Base-by-base conservation (phyloP, 768 basidiomycete genomes). In the Collybia mongolica region DNA sequence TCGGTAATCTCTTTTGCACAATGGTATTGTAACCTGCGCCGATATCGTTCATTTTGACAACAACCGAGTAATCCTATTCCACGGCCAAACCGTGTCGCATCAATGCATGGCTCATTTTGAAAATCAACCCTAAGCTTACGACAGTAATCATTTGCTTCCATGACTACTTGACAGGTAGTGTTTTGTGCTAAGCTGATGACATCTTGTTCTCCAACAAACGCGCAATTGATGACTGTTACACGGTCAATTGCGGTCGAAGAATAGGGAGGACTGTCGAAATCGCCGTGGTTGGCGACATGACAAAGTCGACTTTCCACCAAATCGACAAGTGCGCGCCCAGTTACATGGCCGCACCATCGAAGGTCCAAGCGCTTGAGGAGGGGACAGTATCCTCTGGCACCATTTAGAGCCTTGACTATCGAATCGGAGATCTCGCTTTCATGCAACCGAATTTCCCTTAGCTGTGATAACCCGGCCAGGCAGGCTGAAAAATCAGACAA, bases 301-400 rank as follows among this genome's bases (percentile, higher is more conserved):
- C 26, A 36, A 18, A 61, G 42, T 20, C 82, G 72, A 48, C 70
- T 74, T 44, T 56, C 61, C 39, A 80, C 81, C 14, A 84, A 63
- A 26, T 73, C 65, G 35, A 79, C 81, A 35, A 85, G 64, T 18
- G 76, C 75, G 1, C 59, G 62, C 17, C 82, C 81, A 23, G 71
- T 73, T 5, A 86, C 60, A 48, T 81, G 74, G 9, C 75, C 72
- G 56, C 83, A 85, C 82, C 81, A 84, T 22, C 81, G 74, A 43
- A 85, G 62, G 59, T 84, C 81, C 44, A 86, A 60, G 41, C 66
- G 66, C 38, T 61, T 59, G 38, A 84, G 74, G 46, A 58, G 62
- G 20, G 76, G 82, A 51, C 81, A 84, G 12, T 72, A 56, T 11
- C 72, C 73, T 5, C 48, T 56, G 12, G 69, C 67, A 2, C 73